Conservation (phyloP, 2,329 filamentous ascomycete species). For the Apiospora kogelbergensis region DNA sequence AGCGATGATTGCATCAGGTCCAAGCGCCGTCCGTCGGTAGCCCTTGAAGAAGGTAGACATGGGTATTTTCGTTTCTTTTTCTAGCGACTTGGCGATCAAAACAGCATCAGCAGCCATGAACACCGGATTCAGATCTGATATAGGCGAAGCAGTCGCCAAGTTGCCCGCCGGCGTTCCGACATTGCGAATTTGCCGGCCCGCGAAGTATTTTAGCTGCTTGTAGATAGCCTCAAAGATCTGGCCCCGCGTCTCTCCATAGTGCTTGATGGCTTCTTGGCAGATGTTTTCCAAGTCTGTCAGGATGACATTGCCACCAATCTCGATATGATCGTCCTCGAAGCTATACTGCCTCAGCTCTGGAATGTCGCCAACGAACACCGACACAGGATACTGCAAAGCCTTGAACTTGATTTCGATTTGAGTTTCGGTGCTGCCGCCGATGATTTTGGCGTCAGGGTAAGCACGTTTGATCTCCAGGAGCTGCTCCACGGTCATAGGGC, state of each 20-base stretch:
- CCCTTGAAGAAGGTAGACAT: conserved; percentile 92
- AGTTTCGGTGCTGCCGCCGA: conserved; percentile 93
- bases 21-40: conserved; percentile 81
- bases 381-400: conserved; percentile 83
- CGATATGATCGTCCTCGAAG: conserved; percentile 78
- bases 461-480: conserved; percentile 87
- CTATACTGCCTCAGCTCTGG: conserved; percentile 80
- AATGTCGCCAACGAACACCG: conserved; percentile 92
- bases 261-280: conserved; percentile 73
- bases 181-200: conserved; percentile 92
- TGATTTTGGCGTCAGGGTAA: conserved; percentile 86
- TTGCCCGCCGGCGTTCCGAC: conserved; percentile 97
- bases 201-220: conserved; percentile 94
- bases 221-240: conserved; percentile 90
- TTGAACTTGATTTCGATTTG: conserved; percentile 99
- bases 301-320: conserved; percentile 89
- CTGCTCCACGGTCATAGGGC: conserved; percentile 83
- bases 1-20: conserved; percentile 79
- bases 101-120: conserved; percentile 84
- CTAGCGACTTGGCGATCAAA: conserved; percentile 75
- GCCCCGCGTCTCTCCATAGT: conserved; percentile 69
- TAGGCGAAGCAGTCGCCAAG: conserved; percentile 89
- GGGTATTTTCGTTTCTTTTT: conserved; percentile 77
- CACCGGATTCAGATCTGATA: conserved; percentile 93
- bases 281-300: conserved; percentile 89